phyloP scores from a whole-genome alignment of 2,329 filamentous ascomycete genomes.

The Orbilia quercus region DNA sequence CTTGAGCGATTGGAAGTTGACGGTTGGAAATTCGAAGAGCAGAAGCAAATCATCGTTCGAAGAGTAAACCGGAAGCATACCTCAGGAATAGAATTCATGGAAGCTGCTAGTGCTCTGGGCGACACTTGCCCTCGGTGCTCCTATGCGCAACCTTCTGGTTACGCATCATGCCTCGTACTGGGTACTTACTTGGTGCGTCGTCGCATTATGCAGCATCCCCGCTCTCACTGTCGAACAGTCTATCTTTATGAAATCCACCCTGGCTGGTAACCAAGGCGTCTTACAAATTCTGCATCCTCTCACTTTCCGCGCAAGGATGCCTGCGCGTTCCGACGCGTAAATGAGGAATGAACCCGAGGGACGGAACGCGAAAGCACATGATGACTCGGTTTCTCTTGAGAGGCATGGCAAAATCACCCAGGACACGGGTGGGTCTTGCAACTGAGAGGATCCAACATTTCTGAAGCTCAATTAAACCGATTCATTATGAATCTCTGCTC shows the following conservation, averaged over 20 bases:
- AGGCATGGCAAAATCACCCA: constrained; percentile 13
- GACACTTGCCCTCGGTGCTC: constrained; percentile 26
- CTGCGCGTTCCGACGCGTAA: constrained; percentile 30
- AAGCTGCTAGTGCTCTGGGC: constrained; percentile 46
- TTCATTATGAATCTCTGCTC: constrained; percentile 22
- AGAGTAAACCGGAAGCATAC: constrained; percentile 18
- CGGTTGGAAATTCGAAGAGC: constrained; percentile 2
- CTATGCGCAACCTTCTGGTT: constrained; percentile 23
- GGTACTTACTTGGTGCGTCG: constrained; percentile 23
- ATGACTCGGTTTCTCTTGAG: constrained; percentile 22
- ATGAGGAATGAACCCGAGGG: neutral
- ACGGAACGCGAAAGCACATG: constrained; percentile 52
- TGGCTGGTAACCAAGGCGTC: constrained; percentile 11
- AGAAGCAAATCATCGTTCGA: constrained; percentile 39
- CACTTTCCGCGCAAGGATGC: constrained; percentile 24
- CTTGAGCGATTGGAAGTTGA: constrained; percentile 29
- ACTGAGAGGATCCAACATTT: constrained; percentile 29
- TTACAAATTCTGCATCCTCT: constrained; percentile 38
- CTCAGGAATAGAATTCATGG: constrained; percentile 31
- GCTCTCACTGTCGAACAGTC: neutral
- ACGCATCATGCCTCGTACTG: constrained; percentile 48
- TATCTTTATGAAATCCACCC: neutral
- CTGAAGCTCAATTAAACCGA: constrained; percentile 22
- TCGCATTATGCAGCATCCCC: constrained; percentile 17
- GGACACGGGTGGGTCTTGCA: constrained; percentile 22